phyloP scores from a whole-genome alignment of 257 asterid genomes.

The Fraxinus excelsior region DNA sequence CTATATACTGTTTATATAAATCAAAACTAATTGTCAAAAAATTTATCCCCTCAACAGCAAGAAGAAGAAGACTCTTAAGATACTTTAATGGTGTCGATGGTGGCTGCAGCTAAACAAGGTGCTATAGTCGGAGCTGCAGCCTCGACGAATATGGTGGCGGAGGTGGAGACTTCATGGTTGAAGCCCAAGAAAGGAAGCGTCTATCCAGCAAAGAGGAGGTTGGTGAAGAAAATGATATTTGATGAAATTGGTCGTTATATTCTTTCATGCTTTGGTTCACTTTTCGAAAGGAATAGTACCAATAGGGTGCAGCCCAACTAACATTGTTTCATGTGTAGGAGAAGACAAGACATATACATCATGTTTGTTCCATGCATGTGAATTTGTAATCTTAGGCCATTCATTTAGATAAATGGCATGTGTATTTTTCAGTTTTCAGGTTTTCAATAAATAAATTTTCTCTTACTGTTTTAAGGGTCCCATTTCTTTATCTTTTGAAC shows the following conservation, averaged over 20 bases:
- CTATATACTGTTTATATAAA: no score
- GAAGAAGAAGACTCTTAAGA: background rate
- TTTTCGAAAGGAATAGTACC: background rate
- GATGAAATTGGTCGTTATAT: constrained; percentile 21
- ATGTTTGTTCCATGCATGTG: no score
- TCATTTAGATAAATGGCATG: no score
- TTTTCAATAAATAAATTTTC: no score
- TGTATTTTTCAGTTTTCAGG: no score
- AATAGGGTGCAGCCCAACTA: background rate
- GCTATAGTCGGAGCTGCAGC: background rate
- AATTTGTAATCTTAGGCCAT: no score
- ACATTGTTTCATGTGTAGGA: no score
- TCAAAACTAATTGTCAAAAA: no score
- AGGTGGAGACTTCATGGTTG: background rate
- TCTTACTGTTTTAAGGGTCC: no score
- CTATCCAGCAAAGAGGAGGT: constrained; percentile 41
- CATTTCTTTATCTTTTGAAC: no score
- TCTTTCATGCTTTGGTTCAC: background rate
- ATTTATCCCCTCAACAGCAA: no score
- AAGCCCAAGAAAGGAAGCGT: constrained; percentile 39
- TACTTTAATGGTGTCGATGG: background rate
- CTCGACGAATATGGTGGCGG: background rate
- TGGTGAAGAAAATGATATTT: constrained; percentile 38
- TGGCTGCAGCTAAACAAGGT: constrained; percentile 10
- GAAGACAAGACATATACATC: no score